Evolutionary conservation across 306 rosid species (phyloP).

Genomic region (Rubus idaeus): DNA sequence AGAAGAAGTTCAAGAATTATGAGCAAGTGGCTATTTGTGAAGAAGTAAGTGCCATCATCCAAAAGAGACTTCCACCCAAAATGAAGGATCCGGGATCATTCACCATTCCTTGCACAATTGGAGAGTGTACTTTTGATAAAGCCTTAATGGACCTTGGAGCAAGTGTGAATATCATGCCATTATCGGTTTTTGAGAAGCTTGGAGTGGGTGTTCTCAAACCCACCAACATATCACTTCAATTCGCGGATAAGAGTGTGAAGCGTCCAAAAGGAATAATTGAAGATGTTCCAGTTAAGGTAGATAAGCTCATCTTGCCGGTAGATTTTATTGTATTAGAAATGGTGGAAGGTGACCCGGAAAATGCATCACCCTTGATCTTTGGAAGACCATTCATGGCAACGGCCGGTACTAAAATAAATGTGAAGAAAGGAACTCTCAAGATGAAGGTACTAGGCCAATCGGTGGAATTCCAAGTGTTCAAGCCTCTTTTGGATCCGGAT

Average conservation of each 20-base stretch:
- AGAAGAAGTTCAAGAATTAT: not conserved
- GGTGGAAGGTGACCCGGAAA: no score
- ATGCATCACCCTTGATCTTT: not conserved
- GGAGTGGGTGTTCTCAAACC: not conserved
- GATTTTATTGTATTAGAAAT: not conserved
- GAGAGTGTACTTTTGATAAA: not conserved
- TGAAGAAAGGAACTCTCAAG: not conserved
- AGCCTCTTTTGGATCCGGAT: no score
- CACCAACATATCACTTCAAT: no score
- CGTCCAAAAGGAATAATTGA: not conserved
- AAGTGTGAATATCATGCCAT: not conserved
- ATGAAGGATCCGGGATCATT: not conserved
- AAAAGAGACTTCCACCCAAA: not conserved
- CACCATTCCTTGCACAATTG: no score
- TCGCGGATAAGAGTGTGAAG: no score
- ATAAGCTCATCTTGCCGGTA: accelerated
- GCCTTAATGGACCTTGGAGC: no score
- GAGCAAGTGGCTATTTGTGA: not conserved
- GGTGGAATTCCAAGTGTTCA: no score
- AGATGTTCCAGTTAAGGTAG: not conserved
- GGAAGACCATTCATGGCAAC: not conserved
- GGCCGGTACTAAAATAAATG: not conserved
- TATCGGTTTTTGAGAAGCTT: no score
- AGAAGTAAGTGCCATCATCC: no score
- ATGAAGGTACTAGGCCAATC: not conserved